Evolutionary conservation across 2,329 filamentous ascomycete genomes (phyloP), one percentile per base, ranked within the genome.

Genomic region (Ascochyta rabiei): DNA sequence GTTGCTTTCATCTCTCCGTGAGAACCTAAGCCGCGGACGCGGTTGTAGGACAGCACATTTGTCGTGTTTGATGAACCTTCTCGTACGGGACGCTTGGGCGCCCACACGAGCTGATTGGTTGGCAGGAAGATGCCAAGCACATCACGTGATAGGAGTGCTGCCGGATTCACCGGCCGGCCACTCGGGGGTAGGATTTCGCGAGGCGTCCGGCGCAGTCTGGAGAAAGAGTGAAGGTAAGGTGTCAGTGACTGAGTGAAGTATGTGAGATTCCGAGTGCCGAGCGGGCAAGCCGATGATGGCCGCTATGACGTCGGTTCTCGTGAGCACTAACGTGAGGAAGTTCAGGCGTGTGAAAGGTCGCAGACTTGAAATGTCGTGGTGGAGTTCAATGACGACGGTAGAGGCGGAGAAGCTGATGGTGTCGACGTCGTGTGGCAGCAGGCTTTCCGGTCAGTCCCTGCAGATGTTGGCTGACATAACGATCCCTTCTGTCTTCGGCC

Each of bases 391-490:
- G 53, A 56, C 53, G 48, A 51, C 43, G 38, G 13, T 24, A 38
- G 13, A 42, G 31, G 40, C 38, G 31, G 43, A 39, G 21, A 21
- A 42, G 24, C 19, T 48, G 31, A 24, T 43, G 53, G 45, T 52
- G 37, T 51, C 26, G 38, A 51, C 21, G 37, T 33, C 26, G 53
- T 42, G 38, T 39, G 23, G 33, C 35, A 54, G 33, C 47, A 48
- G 43, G 53, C 42, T 56, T 38, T 49, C 45, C 34, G 44, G 50
- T 44, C 38, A 38, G 34, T 30, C 45, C 52, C 40, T 56, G 53
- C 47, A 46, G 40, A 38, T 56, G 47, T 56, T 45, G 42, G 53
- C 47, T 48, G 47, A 56, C 53, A 51, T 50, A 47, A 47, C 47
- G 41, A 56, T 47, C 47, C 42, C 42, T 51, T 50, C 48, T 38